Conservation (phyloP, 441 rosid species). For the Macaranga tanarius region DNA sequence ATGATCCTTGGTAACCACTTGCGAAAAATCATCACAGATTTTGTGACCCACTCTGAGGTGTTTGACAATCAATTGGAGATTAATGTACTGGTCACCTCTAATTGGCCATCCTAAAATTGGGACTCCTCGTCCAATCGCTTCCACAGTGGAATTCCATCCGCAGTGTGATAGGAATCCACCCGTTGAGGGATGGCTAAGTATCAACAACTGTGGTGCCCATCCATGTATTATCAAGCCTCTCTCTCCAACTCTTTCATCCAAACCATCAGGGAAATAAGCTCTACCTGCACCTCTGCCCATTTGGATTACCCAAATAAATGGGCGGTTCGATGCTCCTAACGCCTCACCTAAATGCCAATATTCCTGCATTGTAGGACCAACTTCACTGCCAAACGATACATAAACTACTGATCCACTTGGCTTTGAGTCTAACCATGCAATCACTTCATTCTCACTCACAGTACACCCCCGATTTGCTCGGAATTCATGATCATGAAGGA, state of each 20-base stretch:
- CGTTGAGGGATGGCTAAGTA: conserved; percentile 40
- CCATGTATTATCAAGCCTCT: conserved; percentile 40
- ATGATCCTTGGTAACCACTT: conserved; percentile 18
- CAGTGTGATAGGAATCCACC: conserved; percentile 28
- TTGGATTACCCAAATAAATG: conserved; percentile 54
- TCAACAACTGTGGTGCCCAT: conserved; percentile 45
- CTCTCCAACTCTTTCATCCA: conserved; percentile 27
- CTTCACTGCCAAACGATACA: conserved; percentile 51
- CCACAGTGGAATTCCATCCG: conserved; percentile 10
- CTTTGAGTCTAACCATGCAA: conserved; percentile 44
- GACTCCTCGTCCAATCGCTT: conserved; percentile 32
- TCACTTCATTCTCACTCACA: conserved; percentile 42
- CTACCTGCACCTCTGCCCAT: conserved; percentile 25
- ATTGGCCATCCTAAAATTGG: conserved; percentile 30
- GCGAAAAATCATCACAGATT: conserved; percentile 29
- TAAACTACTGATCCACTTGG: conserved; percentile 43
- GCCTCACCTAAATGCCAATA: conserved; percentile 34
- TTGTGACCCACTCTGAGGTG: conserved; percentile 24
- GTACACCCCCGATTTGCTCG: conserved; percentile 29
- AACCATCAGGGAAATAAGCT: conserved; percentile 19
- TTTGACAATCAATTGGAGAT: conserved; percentile 15
- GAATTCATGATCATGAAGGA: conserved; percentile 17
- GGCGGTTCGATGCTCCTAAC: conserved; percentile 33
- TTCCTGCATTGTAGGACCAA: conserved; percentile 44
- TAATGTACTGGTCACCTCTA: conserved; percentile 22